Conservation (phyloP, 2,329 filamentous ascomycete species). For the Colletotrichum agaves region DNA sequence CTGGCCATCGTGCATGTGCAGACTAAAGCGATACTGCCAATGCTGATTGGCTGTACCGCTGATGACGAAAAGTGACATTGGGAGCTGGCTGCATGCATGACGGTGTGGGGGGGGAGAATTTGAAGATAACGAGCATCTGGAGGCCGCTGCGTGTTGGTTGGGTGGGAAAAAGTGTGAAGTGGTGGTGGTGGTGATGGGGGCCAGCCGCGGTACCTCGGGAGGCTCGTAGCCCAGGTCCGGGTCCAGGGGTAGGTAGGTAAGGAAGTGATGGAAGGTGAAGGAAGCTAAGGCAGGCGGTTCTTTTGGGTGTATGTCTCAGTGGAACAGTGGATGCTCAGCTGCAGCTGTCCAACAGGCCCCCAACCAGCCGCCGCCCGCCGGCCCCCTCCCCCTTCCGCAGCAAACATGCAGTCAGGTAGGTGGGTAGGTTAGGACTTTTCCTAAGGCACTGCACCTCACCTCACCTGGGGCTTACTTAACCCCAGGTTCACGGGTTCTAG, state of each 20-base stretch:
- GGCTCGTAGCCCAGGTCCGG: too few relatives aligned
- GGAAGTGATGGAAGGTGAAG: neutral
- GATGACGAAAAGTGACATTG: conserved; percentile 23
- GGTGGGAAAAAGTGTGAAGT: neutral
- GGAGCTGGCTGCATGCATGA: conserved; percentile 29
- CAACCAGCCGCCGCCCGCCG: neutral
- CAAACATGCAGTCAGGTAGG: neutral
- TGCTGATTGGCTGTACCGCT: conserved; percentile 9
- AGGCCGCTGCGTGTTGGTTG: conserved; percentile 26
- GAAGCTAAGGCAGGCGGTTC: conserved; percentile 8
- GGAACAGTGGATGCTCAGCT: neutral
- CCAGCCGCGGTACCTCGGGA: too few relatives aligned
- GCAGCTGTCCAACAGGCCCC: neutral
- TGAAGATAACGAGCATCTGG: neutral
- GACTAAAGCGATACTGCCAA: neutral
- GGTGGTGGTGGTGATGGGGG: neutral
- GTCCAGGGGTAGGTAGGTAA: neutral
- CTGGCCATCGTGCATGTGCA: conserved; percentile 1
- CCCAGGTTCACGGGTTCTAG: too few relatives aligned
- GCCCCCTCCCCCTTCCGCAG: neutral
- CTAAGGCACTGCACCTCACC: too few relatives aligned
- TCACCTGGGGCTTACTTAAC: too few relatives aligned
- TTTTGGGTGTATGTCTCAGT: conserved; percentile 27
- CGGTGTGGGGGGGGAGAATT: conserved; percentile 3
- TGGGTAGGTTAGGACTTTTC: too few relatives aligned